A percentile compares a stretch with the other conserved stretches of the same genome.
These are phyloP conservation scores for Petunia axillaris DNA, from an alignment of 257 asterid genomes.

Conservation along the genomic window DNA sequence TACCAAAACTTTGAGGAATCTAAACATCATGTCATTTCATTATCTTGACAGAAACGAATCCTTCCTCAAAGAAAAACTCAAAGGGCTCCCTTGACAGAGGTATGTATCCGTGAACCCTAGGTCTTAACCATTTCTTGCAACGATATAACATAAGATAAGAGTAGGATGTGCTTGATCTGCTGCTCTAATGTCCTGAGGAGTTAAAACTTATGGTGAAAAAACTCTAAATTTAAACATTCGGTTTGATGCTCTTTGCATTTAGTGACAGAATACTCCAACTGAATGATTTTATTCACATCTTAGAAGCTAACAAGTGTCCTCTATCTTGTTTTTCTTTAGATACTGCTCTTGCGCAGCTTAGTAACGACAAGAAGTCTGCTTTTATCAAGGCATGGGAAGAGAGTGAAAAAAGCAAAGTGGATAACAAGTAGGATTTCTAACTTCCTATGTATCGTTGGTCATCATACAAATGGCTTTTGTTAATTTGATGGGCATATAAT, in stretches of 20 bases:
- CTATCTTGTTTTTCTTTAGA: slow-evolving; percentile 44
- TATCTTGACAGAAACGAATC: slow-evolving; percentile 47
- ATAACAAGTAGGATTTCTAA: slow-evolving; percentile 65
- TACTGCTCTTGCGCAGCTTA: slow-evolving; percentile 75
- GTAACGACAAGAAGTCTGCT: slow-evolving; percentile 60
- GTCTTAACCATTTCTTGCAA: background rate
- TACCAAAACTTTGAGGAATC: slow-evolving; percentile 1
- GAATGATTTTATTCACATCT: background rate
- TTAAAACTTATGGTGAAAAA: background rate
- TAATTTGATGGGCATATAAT: background rate
- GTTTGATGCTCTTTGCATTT: background rate
- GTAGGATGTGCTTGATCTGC: background rate
- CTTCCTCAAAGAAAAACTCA: slow-evolving; percentile 45
- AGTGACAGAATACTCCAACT: background rate
- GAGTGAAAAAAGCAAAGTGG: slow-evolving; percentile 68
- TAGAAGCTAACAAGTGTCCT: background rate
- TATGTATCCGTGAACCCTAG: slow-evolving; percentile 15
- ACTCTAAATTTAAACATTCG: background rate
- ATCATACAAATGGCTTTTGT: background rate
- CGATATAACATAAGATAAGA: slow-evolving; percentile 21
- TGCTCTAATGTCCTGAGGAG: background rate
- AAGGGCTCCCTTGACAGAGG: slow-evolving; percentile 84
- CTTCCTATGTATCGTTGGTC: background rate
- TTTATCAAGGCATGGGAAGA: slow-evolving; percentile 91
- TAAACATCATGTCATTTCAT: slow-evolving; percentile 8